Base-by-base conservation (phyloP, 169 alveolate genomes). In the Eimeria tenella region DNA sequence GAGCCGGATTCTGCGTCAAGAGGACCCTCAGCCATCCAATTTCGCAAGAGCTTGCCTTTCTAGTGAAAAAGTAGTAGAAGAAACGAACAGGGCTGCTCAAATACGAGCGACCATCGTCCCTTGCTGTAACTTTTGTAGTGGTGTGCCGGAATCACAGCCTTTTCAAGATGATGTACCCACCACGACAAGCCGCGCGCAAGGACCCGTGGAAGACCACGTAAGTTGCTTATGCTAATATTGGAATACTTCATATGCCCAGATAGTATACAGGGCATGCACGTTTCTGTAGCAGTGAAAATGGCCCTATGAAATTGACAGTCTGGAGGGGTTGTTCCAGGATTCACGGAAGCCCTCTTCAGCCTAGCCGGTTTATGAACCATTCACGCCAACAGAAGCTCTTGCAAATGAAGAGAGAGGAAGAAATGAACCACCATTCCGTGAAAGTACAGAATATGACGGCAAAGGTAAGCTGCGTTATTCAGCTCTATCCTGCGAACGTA, bases 141-240 rank as follows among this genome's bases (percentile, higher is more conserved):
- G 42, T 31, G 42, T 31, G 42, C 42, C 42, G 42, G 2, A 31
- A 31, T 31, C 42, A 31, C 42, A 31, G 42, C 42, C 42, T 31
- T 8, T 17, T 17, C 65, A 62, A 53, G 5, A 84, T 84, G 91
- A 60, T 84, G 91, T 84, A 84, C 91, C 91, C 91, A 42, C 91
- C 91, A 31, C 58, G 63, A 49, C 91, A 84, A 4, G 62, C 63
- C 50, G 53, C 62, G 25, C 75, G 91, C 21, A 84, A 49, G 70
- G 91, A 84, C 81, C 91, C 91, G 13, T 84, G 91, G 91, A 84
- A 75, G 19, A 56, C 79, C 77, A 84, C 91, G 91, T 84, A 84
- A 58, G 91, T 15, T 49, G 31, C 70, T 15, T 50, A 75, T 31
- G 42, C 42, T 31, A 31, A 31, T 31, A 31, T 31, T 31, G 42